Evolutionary conservation across 164 flowering plant species (phyloP), one percentile per base, ranked within the genome.

Genomic region (Paratinospora sagittata): DNA sequence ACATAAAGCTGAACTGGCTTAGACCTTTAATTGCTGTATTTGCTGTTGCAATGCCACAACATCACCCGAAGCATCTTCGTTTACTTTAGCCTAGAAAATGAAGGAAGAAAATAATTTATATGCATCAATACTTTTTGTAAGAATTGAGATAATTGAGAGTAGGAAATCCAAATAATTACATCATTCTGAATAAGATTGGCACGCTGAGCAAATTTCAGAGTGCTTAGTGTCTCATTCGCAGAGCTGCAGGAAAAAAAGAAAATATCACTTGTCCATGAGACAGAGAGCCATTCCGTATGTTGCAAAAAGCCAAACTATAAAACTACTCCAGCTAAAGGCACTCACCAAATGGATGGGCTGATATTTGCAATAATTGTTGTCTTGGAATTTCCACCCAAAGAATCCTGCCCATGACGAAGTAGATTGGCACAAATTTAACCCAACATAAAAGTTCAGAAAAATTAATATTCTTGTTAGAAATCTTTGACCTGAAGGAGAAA

Each of bases 371-470:
- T 86, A 7, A 89, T 89, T 65, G 86, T 85, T 76, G 98, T 93
- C 79, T 93, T 93, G 8, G 95, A 93, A 79, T 93, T 93, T 21
- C 98, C 98, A 76, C 98, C 98, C 5, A 93, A 81, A 58, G 98
- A 93, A 76, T 93, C 98, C 97, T 93, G 92, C 80, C 82, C 52
- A 27, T 16, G 45, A n/a, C n/a, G n/a, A 70, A 65, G 37, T 45
- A 27, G 21, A 52, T 30, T 52, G 60, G 60, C 21, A 52, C n/a
- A 16, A 17, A n/a, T 14, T 52, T 52, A 52, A 52, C n/a, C 60
- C 58, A 7, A 16, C 8, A n/a, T 52, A n/a, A 52, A 52, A 3
- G 19, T 52, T 16, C 8, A 52, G 21, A 52, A 8, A n/a, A 52
- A 49, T 49, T 52, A n/a, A 52, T 17, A 65, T 66, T 27, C 36